phyloP scores from a whole-genome alignment of 106 monocot genomes.

The Gastrodia elata region DNA sequence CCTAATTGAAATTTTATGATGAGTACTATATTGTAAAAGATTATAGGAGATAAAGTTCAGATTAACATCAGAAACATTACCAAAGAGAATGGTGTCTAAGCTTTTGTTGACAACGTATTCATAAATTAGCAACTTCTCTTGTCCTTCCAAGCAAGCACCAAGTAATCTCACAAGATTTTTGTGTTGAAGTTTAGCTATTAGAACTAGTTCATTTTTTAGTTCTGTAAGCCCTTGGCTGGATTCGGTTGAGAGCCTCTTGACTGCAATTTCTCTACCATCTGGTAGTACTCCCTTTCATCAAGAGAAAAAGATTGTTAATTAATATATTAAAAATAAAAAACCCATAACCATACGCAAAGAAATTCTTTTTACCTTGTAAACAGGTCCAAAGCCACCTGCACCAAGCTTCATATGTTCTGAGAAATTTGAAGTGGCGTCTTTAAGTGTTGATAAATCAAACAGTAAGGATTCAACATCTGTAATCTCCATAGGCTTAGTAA shows the following conservation, averaged over 20 bases:
- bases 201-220: conserved; percentile 31
- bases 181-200: conserved; percentile 25
- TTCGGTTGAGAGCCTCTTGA: conserved; percentile 20
- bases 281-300: conserved; percentile 5
- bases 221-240: conserved; percentile 28
- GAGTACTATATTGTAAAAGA: background rate
- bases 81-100: background rate
- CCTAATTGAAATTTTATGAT: background rate
- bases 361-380: background rate
- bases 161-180: conserved; percentile 3
- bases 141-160: background rate
- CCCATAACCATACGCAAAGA: background rate
- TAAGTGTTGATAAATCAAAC: conserved; percentile 11
- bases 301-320: background rate
- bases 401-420: conserved; percentile 20
- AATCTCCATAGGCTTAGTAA: background rate
- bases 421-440: conserved; percentile 14
- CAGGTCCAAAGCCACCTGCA: conserved; percentile 32
- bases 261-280: conserved; percentile 36
- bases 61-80: conserved; percentile 4
- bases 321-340: background rate
- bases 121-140: background rate
- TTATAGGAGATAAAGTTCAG: background rate
- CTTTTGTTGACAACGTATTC: background rate
- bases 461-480: background rate